Evolutionary conservation across 2,329 filamentous ascomycete species (phyloP), one percentile per base, ranked within the genome.

Genomic region (Hymenoscyphus repandus): DNA sequence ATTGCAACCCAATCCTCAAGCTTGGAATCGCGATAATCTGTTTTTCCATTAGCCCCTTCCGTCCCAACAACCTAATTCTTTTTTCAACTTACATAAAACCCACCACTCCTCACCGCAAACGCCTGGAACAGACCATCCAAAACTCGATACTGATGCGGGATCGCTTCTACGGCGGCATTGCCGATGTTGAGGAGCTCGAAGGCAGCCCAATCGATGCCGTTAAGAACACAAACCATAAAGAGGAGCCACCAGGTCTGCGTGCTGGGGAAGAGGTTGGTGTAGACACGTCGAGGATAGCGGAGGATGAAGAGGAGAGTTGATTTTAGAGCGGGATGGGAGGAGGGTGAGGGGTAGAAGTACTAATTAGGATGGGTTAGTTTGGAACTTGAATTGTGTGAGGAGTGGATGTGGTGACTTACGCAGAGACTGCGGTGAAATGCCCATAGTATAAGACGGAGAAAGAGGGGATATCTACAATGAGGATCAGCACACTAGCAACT

Each of bases 61-160:
- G n/a, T n/a, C n/a, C n/a, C n/a, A n/a, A n/a, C n/a, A n/a, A n/a
- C n/a, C n/a, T n/a, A n/a, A n/a, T n/a, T n/a, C n/a, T n/a, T n/a
- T 10, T 10, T 10, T 9, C n/a, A 39, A 38, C 45, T 38, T 18
- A 86, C 77, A 45, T 84, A 83, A 57, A 86, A 85, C 0, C 83
- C 84, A 13, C 80, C 81, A 7, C 80, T 80, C 6, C 84, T 77
- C 5, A 86, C 79, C 49, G 81, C 80, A 70, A 81, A 63, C 1
- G 79, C 79, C 62, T 85, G 80, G 59, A 87, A 88, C 3, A 86
- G 69, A 0, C 83, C 83, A 56, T 83, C 82, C 18, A 87, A 69
- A 4, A 83, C 70, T 1, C 82, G 75, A 13, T 76, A 75, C 0
- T 74, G 74, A 0, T 70, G 61, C 0, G 79, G 75, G 12, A 85